Base-by-base conservation (phyloP, 352 stramenopile species). In the Phytophthora nicotianae region DNA sequence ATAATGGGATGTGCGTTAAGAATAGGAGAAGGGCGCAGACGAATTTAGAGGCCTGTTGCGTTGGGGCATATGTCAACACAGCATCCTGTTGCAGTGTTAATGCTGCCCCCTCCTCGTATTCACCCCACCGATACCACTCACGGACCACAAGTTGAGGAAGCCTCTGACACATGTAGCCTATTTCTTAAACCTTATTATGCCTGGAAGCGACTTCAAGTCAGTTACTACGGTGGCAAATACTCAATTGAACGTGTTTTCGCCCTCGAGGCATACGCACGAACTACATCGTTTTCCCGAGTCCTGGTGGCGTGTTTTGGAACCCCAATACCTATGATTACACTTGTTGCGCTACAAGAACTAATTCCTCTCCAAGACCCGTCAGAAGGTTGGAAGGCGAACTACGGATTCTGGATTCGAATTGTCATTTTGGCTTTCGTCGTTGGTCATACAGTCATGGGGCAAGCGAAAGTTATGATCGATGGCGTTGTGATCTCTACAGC, bases 211-310 rank as follows among this genome's bases (percentile, higher is more conserved):
- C 45, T 46, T 2, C 43, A 62, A 48, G 43, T 62, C 5, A 62
- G 54, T 21, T 54, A 48, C 16, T 54, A 37, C 10, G 54, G 43
- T 19, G 41, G 54, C 4, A 62, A 62, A 40, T 62, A 62, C 17
- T 62, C 43, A 0, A 48, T 62, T 3, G 26, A 62, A 17, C 42
- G 54, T 5, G 24, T 32, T 4, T 14, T 65, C 5, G 62, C 45
- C 8, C 45, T 70, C 3, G 62, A 70, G 21, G 29, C 38, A 13
- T 66, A 55, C 35, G 40, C 35, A 0, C 43, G 17, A n/a, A 32
- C 16, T 10, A 62, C 37, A 3, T 58, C 62, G 7, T 6, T 45
- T 4, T 20, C 20, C 8, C 53, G 42, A 3, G 41, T 46, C 3
- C 10, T 65, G 2, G 4, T 46, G n/a, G 48, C 60, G 43, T 60